Base-by-base conservation (phyloP, 768 basidiomycete genomes). In the Cystobasidium ongulense region DNA sequence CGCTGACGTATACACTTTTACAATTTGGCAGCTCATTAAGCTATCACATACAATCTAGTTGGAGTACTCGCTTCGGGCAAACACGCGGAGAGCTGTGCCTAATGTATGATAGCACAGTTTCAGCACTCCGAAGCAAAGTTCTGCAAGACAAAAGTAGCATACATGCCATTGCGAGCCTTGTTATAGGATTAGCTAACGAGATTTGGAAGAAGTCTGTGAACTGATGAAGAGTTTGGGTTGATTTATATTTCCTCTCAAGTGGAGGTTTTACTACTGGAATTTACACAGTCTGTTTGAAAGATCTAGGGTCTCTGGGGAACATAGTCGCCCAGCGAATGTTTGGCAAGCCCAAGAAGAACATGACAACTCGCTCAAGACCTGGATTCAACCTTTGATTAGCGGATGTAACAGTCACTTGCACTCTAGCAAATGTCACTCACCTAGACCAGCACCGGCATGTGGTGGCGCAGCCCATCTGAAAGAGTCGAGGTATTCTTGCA, bases 281-380 rank as follows among this genome's bases (percentile, higher is more conserved):
- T 29, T 73, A 21, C 36, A 66, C 21, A 10, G 25, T 38, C 23
- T 23, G 50, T 50, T 52, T 41, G 73, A 97, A 84, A 72, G 95
- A 85, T 84, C 92, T 95, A 72, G 96, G 96, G 83, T 98, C 96
- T 79, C 96, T 86, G 17, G 96, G 96, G 88, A 98, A 98, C 80
- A 98, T 80, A 29, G 90, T 90, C 29, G 92, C 93, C 63, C 92
- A 84, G 63, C 95, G 86, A 79, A 98, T 93, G 84, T 98, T 96
- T 84, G 90, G 90, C 76, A 99, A 85, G 83, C 95, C 94, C 81
- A 99, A 84, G 87, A 93, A 99, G 77, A 99, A 84, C 94, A 98
- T 97, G 80, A 98, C 82, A 64, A 99, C 57, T 21, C 68, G 62
- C 36, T 75, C 57, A 25, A 53, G 29, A 38, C 31, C 39, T 62